phyloP scores from a whole-genome alignment of 1,284 basidiomycete genomes.

The Phellopilus nigrolimitatus region DNA sequence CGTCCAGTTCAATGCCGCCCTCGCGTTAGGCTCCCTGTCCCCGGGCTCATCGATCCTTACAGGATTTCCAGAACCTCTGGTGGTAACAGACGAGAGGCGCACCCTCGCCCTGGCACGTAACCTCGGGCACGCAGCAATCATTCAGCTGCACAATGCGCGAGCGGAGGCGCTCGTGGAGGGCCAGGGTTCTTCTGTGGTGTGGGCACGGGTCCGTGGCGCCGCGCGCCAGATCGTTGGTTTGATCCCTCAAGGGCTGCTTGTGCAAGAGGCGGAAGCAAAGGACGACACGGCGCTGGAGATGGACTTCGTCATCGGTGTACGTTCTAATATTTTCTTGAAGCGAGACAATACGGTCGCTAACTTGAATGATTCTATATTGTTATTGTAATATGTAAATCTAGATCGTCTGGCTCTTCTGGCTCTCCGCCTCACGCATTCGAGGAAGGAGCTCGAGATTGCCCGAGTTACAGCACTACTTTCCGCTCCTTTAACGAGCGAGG shows the following conservation, averaged over 20 bases:
- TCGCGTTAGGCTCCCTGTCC: background rate
- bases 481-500: background rate
- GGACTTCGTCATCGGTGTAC: slow-evolving; percentile 13
- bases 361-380: background rate
- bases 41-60: background rate
- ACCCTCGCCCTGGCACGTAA: background rate
- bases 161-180: background rate
- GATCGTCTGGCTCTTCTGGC: slow-evolving; percentile 5
- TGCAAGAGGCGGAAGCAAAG: too few species aligned
- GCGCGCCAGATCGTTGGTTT: slow-evolving; percentile 5
- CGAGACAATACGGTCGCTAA: too few species aligned
- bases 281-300: too few species aligned
- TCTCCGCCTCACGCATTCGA: slow-evolving; percentile 10
- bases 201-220: background rate
- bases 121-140: slow-evolving; percentile 8
- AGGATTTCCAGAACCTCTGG: background rate
- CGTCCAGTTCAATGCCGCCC: background rate
- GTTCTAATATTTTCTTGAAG: background rate
- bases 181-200: background rate
- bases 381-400: too few species aligned
- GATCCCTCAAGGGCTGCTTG: background rate
- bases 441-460: background rate
- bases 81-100: background rate
- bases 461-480: background rate
- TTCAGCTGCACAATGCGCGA: slow-evolving; percentile 10